Base-by-base conservation (phyloP, 2,329 filamentous ascomycete genomes). In the Tolypocladium nubicola region DNA sequence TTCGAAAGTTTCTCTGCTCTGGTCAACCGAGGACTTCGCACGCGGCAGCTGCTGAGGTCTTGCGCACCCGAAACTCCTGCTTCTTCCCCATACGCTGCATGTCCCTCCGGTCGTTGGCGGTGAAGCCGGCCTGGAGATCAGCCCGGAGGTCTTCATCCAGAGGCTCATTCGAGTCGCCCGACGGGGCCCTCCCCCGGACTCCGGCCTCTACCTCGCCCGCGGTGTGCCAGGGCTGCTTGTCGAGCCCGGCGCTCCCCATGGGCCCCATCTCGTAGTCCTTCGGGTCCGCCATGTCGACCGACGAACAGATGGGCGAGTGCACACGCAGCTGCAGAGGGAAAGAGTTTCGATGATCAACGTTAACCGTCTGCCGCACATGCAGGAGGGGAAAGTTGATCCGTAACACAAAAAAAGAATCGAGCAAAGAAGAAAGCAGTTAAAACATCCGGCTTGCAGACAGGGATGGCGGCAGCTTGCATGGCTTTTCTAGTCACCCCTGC, bases 1-100 rank as follows among this genome's bases (percentile, higher is more conserved):
- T 75, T 2, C 72, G 69, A 62, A 79, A 79, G 63, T 74, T 76
- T 56, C 75, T 67, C 68, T 75, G 19, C 3, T 13, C 9, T 9
- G 13, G 4, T 55, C 52, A 45, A 10, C 10, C 2, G 10, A 50
- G 13, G 47, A 11, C 7, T 4, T 35, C 30, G 10, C 30, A n/a
- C 14, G 16, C 8, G 14, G 16, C 14, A 8, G 45, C 16, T 19
- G 8, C 5, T 11, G 26, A 11, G 16, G 14, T n/a, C 16, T 19
- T 16, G 26, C 45, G 7, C 39, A 59, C 58, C 53, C 58, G 56
- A 19, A 60, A 58, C 43, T 58, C 55, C 54, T 60, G 61, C 57
- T 59, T 58, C 52, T 64, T 64, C 55, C 62, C 62, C 60, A 64
- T 59, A 37, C 62, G 62, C 58, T 59, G 61, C 62, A 64, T 64